Evolutionary conservation across 192 early-diverging fungal species (phyloP).

Genomic region (Gryganskiella cystojenkinii): DNA sequence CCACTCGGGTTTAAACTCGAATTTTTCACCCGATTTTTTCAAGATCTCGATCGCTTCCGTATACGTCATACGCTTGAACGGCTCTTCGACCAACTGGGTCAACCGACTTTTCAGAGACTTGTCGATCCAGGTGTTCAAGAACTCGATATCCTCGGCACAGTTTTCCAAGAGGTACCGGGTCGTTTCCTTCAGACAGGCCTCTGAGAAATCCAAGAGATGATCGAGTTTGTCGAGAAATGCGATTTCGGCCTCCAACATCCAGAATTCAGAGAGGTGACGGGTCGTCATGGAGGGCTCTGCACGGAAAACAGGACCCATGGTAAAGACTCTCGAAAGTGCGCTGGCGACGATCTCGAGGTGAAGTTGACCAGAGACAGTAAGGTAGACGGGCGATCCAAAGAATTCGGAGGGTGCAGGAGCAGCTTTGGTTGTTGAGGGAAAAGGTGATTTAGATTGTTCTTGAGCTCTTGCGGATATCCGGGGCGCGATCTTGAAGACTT

Average conservation of each 20-base stretch:
- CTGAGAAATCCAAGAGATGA: conserved; percentile 75
- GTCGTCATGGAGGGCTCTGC: conserved; percentile 86
- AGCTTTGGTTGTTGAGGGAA: conserved; percentile 5
- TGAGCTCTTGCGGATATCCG: conserved; percentile 41
- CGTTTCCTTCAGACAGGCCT: conserved; percentile 68
- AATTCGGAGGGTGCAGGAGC: conserved; percentile 64
- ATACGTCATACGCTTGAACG: conserved; percentile 82
- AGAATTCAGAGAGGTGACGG: conserved; percentile 91
- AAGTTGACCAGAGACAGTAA: conserved; percentile 89
- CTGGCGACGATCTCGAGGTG: conserved; percentile 83
- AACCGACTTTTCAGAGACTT: conserved; percentile 54
- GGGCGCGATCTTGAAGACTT: conserved; percentile 75
- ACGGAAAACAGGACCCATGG: conserved; percentile 84
- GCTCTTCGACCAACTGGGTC: conserved; percentile 51
- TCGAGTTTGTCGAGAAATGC: conserved; percentile 74
- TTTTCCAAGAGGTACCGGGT: conserved; percentile 66
- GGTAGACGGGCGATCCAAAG: conserved; percentile 77
- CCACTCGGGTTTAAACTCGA: conserved; percentile 76
- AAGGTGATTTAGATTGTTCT: conserved; percentile 7
- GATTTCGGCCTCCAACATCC: conserved; percentile 94
- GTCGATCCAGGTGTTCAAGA: conserved; percentile 71
- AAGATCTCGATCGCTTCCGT: conserved; percentile 81
- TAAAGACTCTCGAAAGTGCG: conserved; percentile 81
- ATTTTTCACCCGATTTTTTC: conserved; percentile 60
- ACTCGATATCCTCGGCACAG: conserved; percentile 64